Base-by-base conservation (phyloP, 1,284 basidiomycete species). In the Cutaneotrichosporon spelunceum region DNA sequence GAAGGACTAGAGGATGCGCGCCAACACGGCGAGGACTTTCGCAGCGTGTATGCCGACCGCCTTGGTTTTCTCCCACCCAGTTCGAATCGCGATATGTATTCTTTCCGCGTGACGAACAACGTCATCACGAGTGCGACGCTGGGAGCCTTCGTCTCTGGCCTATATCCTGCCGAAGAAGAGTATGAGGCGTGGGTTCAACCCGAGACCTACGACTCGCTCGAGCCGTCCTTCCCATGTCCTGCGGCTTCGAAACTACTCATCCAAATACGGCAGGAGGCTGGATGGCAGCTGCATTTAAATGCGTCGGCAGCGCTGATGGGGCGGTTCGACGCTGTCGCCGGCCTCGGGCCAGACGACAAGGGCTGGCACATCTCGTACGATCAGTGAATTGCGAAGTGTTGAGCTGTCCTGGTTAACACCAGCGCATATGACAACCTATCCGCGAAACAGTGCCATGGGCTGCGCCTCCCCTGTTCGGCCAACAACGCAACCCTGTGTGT, bases 401-500 rank as follows among this genome's bases (percentile, higher is more conserved):
- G 23, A 19, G 36, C 36, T 39, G 9, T 14, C 16, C 36, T 14
- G 48, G 48, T 50, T 57, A 26, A 45, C 59, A n/a, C 2, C 50
- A 72, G 71, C 63, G 67, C 71, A 3, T 75, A 68, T 56, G 74
- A 75, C 63, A 76, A 76, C 59, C 61, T 75, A 13, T 70, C 70
- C 5, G 68, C 73, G 24, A 75, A 77, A 55, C 72, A 71, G 56
- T 75, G 75, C 56, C 75, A 77, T 58, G 56, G 54, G 16, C 66
- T 69, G 42, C 56, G 65, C 8, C 66, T 74, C 9, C 73, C 73
- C 2, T 73, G 72, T 62, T 70, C 68, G 0, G 54, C 70, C 34
- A 74, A 72, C 60, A 56, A 68, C 34, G 70, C 70, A 1, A 26
- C 29, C 2, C 42, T 64, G 24, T 75, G 73, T 50, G 52, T 72